A percentile compares a stretch with the other conserved stretches of the same genome.
Evolutionary conservation across 306 rosid species (phyloP).

Genomic region (Fagus sylvatica): DNA sequence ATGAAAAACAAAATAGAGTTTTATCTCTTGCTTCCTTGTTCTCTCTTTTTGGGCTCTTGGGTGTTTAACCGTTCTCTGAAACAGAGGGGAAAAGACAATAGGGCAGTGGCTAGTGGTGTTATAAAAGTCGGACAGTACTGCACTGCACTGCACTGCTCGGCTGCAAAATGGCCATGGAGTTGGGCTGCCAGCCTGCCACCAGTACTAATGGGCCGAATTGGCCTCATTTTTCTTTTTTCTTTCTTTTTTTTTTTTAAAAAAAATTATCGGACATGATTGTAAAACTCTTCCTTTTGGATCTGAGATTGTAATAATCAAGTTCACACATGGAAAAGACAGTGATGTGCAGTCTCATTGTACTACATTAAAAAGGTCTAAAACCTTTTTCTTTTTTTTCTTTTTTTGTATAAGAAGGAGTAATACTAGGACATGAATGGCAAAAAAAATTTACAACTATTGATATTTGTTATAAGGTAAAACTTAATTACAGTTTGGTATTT

Average conservation of each 20-base stretch:
- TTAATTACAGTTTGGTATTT: too few species aligned
- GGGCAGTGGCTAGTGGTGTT: neutral
- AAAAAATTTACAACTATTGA: too few species aligned
- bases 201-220: neutral
- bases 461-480: too few species aligned
- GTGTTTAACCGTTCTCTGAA: constrained; percentile 30
- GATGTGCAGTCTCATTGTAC: neutral
- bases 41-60: constrained; percentile 20
- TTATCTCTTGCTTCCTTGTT: constrained; percentile 20
- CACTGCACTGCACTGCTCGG: neutral
- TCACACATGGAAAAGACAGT: too few species aligned
- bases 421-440: too few species aligned
- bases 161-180: neutral
- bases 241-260: neutral
- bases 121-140: neutral
- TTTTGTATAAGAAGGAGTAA: too few species aligned
- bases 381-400: too few species aligned
- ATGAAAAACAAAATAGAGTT: constrained; percentile 53
- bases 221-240: neutral
- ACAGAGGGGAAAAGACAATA: constrained; percentile 26
- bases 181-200: neutral
- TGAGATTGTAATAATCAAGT: too few species aligned
- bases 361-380: neutral
- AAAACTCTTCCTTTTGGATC: too few species aligned
- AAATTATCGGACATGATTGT: neutral